Conservation (phyloP, 2,329 filamentous ascomycete genomes). For the Zymoseptoria passerinii region DNA sequence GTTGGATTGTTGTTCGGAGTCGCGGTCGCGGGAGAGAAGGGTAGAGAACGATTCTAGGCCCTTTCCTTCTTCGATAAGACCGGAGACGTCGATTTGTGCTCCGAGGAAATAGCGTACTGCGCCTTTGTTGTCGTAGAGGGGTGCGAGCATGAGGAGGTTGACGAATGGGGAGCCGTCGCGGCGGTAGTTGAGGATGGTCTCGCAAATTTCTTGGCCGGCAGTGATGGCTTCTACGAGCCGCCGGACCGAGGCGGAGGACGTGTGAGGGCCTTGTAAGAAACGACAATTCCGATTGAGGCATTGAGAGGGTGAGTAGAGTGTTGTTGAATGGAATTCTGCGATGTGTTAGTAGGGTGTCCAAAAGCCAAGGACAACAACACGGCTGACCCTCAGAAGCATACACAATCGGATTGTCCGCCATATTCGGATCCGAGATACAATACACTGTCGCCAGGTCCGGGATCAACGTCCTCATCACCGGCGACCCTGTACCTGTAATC, state of each 20-base stretch:
- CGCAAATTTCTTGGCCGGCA: slow-evolving; percentile 35
- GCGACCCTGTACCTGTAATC: slow-evolving; percentile 35
- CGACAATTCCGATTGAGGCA: slow-evolving; percentile 39
- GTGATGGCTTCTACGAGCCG: slow-evolving; percentile 31
- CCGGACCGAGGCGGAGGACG: slow-evolving; percentile 27
- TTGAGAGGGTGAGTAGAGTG: slow-evolving; percentile 37
- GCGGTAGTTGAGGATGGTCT: slow-evolving; percentile 38
- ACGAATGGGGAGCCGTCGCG: slow-evolving; percentile 35
- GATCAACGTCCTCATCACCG: slow-evolving; percentile 34
- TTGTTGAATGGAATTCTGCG: slow-evolving; percentile 37
- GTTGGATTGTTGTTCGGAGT: not conserved
- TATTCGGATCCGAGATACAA: slow-evolving; percentile 37
- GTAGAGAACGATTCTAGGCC: slow-evolving; percentile 31
- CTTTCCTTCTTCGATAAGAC: slow-evolving; percentile 30
- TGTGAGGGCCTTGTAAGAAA: slow-evolving; percentile 37
- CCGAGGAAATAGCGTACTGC: slow-evolving; percentile 34
- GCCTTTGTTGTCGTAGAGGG: slow-evolving; percentile 36
- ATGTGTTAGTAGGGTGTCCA: not conserved
- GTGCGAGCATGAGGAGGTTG: slow-evolving; percentile 35
- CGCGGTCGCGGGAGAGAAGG: slow-evolving; percentile 27
- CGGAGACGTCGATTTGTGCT: slow-evolving; percentile 33
- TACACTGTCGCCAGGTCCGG: slow-evolving; percentile 39
- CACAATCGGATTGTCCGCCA: slow-evolving; percentile 38
- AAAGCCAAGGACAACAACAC: not conserved
- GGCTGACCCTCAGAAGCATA: slow-evolving; percentile 35